Evolutionary conservation across 2,329 filamentous ascomycete species (phyloP).

Genomic region (Pestalotiopsis fici): DNA sequence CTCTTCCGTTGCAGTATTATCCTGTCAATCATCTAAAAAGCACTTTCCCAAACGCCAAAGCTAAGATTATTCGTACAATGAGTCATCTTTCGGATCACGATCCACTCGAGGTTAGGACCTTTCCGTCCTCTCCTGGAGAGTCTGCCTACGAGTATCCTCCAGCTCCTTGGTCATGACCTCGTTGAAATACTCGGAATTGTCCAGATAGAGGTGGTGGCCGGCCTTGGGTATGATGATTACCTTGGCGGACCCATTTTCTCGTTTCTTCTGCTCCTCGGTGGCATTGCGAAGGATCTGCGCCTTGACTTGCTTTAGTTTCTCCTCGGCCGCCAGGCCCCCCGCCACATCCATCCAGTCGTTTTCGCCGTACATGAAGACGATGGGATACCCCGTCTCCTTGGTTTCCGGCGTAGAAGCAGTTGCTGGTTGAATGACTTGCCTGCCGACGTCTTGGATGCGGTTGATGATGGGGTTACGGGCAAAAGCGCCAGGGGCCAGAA

Average conservation of each 20-base stretch:
- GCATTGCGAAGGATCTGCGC: slow-evolving; percentile 60
- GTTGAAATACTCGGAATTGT: slow-evolving; percentile 62
- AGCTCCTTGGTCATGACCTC: slow-evolving; percentile 52
- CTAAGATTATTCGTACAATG: background rate
- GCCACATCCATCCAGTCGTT: slow-evolving; percentile 98
- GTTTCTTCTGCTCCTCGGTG: slow-evolving; percentile 65
- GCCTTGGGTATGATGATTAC: slow-evolving; percentile 73
- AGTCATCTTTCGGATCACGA: background rate
- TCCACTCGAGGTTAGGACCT: background rate
- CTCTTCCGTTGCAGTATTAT: background rate
- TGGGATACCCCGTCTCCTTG: slow-evolving; percentile 69
- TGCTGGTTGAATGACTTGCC: slow-evolving; percentile 56
- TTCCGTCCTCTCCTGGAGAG: slow-evolving; percentile 19
- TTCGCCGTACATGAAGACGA: slow-evolving; percentile 95
- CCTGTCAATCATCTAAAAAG: background rate
- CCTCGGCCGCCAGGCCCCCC: slow-evolving; percentile 77
- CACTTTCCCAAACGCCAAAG: background rate
- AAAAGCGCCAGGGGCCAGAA: slow-evolving; percentile 91
- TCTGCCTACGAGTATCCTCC: slow-evolving; percentile 44
- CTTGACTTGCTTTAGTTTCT: slow-evolving; percentile 74
- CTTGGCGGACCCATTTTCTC: slow-evolving; percentile 79
- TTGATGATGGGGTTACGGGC: slow-evolving; percentile 86
- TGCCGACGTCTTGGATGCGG: slow-evolving; percentile 81
- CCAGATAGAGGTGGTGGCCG: slow-evolving; percentile 61
- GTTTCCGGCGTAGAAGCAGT: slow-evolving; percentile 30